phyloP scores from a whole-genome alignment of 495 filamentous ascomycete species.

The Podospora bellae-mahoneyi region DNA sequence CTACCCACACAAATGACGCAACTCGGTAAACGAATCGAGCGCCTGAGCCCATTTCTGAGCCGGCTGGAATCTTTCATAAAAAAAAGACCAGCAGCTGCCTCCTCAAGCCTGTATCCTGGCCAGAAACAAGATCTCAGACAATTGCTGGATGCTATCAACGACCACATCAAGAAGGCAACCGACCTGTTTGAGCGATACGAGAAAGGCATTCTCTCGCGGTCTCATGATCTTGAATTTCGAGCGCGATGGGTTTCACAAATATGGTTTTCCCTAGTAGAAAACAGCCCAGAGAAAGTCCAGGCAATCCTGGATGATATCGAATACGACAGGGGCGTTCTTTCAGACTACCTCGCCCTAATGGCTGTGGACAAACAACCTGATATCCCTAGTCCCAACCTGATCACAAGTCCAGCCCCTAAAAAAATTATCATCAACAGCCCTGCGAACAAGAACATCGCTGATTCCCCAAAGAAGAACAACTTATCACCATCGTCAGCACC shows the following conservation, averaged over 20 bases:
- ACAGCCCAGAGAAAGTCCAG: conserved; percentile 28
- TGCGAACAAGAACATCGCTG: not conserved
- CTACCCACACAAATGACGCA: conserved; percentile 28
- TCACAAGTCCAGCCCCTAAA: not conserved
- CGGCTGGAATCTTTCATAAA: conserved; percentile 18
- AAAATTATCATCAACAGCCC: not conserved
- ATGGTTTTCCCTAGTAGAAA: conserved; percentile 28
- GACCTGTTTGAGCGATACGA: conserved; percentile 32
- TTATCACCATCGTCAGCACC: not conserved
- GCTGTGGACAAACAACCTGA: not conserved
- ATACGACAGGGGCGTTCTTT: conserved; percentile 12
- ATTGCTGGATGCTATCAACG: conserved; percentile 20
- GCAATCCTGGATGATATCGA: conserved; percentile 30
- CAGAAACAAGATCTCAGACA: conserved; percentile 21
- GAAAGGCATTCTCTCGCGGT: conserved; percentile 26
- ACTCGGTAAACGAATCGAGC: conserved; percentile 25
- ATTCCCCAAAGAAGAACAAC: not conserved
- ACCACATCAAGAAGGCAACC: conserved; percentile 20
- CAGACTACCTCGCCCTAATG: conserved; percentile 24
- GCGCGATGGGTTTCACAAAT: conserved; percentile 18
- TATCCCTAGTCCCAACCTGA: not conserved
- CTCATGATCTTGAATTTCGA: conserved; percentile 21
- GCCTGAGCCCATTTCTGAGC: conserved; percentile 19
- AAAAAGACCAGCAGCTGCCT: conserved; percentile 5
- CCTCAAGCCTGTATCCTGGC: conserved; percentile 9